Evolutionary conservation across 495 filamentous ascomycete species (phyloP).

Genomic region (Annulohypoxylon moriforme): DNA sequence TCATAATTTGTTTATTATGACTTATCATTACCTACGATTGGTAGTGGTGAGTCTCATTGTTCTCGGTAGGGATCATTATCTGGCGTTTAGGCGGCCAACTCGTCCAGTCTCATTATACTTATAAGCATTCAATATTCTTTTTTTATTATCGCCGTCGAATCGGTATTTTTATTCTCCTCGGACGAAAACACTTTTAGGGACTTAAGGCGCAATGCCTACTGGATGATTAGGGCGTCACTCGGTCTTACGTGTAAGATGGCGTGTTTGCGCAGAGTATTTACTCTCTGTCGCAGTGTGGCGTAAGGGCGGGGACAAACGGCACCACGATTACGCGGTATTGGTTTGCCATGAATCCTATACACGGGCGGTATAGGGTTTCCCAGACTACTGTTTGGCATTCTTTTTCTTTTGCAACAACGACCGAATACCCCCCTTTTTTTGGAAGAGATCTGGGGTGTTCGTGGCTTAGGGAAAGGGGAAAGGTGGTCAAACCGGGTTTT

Average conservation of each 20-base stretch:
- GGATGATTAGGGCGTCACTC: constrained; percentile 32
- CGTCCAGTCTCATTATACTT: constrained; percentile 28
- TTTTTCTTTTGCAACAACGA: constrained; percentile 20
- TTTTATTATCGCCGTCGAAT: constrained; percentile 21
- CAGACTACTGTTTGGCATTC: constrained; percentile 18
- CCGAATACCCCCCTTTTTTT: constrained; percentile 29
- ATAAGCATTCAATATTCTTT: constrained; percentile 36
- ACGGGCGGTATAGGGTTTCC: constrained; percentile 33
- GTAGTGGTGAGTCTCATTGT: constrained; percentile 19
- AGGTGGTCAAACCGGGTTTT: constrained; percentile 12
- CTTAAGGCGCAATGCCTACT: constrained; percentile 11
- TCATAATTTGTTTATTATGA: constrained; percentile 40
- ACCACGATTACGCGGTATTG: constrained; percentile 25
- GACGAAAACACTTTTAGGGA: constrained; percentile 22
- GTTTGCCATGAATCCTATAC: constrained; percentile 22
- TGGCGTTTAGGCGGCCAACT: constrained; percentile 40
- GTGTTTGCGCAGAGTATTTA: constrained; percentile 31
- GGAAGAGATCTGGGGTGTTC: constrained; percentile 27
- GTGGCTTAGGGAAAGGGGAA: constrained; percentile 29
- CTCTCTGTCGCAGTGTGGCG: constrained; percentile 31
- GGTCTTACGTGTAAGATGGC: constrained; percentile 37
- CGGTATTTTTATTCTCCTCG: constrained; percentile 24
- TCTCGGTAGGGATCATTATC: constrained; percentile 36
- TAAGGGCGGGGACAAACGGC: constrained; percentile 37
- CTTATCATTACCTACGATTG: constrained; percentile 9